phyloP scores from a whole-genome alignment of 352 stramenopile genomes.

The Pythium myriotylum region DNA sequence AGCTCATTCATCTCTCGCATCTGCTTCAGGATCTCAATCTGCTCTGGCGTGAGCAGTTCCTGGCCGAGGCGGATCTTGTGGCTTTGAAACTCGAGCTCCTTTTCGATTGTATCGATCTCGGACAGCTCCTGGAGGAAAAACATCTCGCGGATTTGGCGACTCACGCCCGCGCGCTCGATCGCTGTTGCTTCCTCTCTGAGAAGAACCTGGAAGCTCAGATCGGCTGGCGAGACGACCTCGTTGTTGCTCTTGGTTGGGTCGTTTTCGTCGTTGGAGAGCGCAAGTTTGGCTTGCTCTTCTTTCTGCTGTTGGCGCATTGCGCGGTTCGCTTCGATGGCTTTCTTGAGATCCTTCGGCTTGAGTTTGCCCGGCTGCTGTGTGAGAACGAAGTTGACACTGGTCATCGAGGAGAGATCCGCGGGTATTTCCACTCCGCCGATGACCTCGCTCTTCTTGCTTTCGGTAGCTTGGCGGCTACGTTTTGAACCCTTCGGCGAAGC shows the following conservation, averaged over 20 bases:
- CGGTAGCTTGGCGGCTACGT: slow-evolving; percentile 1
- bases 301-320: slow-evolving; percentile 64
- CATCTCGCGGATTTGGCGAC: slow-evolving; percentile 75
- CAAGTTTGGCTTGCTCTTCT: slow-evolving; percentile 60
- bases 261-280: slow-evolving; percentile 11
- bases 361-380: slow-evolving; percentile 90
- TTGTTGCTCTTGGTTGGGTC: slow-evolving; percentile 9
- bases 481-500: slow-evolving; percentile 14
- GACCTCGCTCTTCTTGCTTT: slow-evolving; percentile 31
- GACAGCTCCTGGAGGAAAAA: slow-evolving; percentile 82
- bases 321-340: slow-evolving; percentile 81
- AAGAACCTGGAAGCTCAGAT: slow-evolving; percentile 57
- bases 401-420: slow-evolving; percentile 49
- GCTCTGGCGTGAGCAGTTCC: slow-evolving; percentile 49
- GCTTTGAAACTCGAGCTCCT: slow-evolving; percentile 86
- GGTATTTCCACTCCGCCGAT: slow-evolving; percentile 76
- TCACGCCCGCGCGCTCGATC: slow-evolving; percentile 42
- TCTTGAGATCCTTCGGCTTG: slow-evolving; percentile 90
- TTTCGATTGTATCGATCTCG: slow-evolving; percentile 74
- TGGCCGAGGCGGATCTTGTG: slow-evolving; percentile 68
- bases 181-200: slow-evolving; percentile 51
- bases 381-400: slow-evolving; percentile 82
- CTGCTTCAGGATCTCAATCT: slow-evolving; percentile 48
- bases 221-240: slow-evolving; percentile 14
- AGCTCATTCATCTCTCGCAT: slow-evolving; percentile 47